phyloP scores from a whole-genome alignment of 129 eudicot genomes.

The Artemisia argyi region DNA sequence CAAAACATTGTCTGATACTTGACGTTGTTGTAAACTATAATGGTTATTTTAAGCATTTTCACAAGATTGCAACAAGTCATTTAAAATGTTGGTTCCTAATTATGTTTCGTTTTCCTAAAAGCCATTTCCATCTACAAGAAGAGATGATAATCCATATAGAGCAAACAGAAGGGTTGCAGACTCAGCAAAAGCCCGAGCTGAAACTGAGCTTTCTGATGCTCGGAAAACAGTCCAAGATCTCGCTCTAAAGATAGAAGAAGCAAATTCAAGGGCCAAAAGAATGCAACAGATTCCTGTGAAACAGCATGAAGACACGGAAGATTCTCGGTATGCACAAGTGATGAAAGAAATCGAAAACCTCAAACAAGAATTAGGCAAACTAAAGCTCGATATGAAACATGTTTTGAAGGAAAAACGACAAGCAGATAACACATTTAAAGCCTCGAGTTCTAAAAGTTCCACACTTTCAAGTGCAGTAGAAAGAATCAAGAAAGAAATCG shows the following conservation, averaged over 20 bases:
- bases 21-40: neutral
- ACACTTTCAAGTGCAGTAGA: constrained; percentile 41
- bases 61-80: neutral
- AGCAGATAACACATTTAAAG: constrained; percentile 59
- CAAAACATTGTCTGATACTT: neutral
- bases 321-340: constrained; percentile 40
- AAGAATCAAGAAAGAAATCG: constrained; percentile 60
- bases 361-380: constrained; percentile 64
- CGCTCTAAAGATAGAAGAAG: constrained; percentile 57
- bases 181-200: constrained; percentile 47
- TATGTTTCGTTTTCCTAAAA: constrained; percentile 15
- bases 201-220: constrained; percentile 53
- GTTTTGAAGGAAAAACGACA: constrained; percentile 54
- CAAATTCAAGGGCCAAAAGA: constrained; percentile 50
- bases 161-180: constrained; percentile 41
- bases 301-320: constrained; percentile 24
- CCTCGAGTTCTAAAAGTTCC: constrained; percentile 34
- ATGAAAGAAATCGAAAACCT: constrained; percentile 55
- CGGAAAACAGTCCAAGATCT: constrained; percentile 52
- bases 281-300: constrained; percentile 42
- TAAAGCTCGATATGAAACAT: constrained; percentile 60
- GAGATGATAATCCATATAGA: constrained; percentile 32
- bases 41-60: neutral
- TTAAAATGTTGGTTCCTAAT: constrained; percentile 5
- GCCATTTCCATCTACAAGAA: constrained; percentile 34